These are phyloP conservation scores for Alternaria viburni DNA, from an alignment of 2,329 filamentous ascomycete species.

Conservation along the genomic window DNA sequence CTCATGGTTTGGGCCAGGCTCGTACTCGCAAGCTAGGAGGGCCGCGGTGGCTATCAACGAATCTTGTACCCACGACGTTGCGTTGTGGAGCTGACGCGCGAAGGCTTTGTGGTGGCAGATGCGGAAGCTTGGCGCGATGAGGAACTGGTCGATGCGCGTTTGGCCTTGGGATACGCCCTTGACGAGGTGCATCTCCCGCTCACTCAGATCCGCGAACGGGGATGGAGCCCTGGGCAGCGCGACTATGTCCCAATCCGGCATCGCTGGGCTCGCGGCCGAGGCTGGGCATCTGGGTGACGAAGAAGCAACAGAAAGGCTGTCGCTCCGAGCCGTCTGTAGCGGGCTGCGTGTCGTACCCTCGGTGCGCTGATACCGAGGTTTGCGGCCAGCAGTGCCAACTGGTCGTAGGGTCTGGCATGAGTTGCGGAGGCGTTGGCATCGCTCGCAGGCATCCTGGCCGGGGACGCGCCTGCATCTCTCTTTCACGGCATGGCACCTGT, in stretches of 20 bases:
- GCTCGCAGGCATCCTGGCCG: slow-evolving; percentile 9
- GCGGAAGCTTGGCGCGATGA: slow-evolving; percentile 5
- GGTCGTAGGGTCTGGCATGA: slow-evolving; percentile 9
- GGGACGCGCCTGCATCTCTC: slow-evolving; percentile 9
- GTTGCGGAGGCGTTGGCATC: slow-evolving; percentile 9
- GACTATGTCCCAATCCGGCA: not conserved
- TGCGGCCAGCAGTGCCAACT: slow-evolving; percentile 7
- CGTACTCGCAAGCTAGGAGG: slow-evolving; percentile 6
- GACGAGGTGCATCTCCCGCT: slow-evolving; percentile 8
- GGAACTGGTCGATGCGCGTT: slow-evolving; percentile 8
- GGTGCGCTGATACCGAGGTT: slow-evolving; percentile 10
- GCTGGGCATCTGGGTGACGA: not conserved
- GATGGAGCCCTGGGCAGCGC: slow-evolving; percentile 1
- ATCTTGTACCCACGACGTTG: slow-evolving; percentile 1
- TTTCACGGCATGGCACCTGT: slow-evolving; percentile 12
- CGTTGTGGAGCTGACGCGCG: slow-evolving; percentile 5
- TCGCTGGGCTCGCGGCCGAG: not conserved
- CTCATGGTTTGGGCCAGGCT: not conserved
- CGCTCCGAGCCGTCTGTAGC: not conserved
- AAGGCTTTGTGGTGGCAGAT: slow-evolving; percentile 8
- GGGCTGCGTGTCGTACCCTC: not conserved
- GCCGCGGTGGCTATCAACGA: slow-evolving; percentile 8
- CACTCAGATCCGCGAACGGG: not conserved
- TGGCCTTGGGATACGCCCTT: slow-evolving; percentile 3
- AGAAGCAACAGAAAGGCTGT: not conserved